These are phyloP conservation scores for Linum tenue DNA, from an alignment of 345 rosid genomes.

Conservation along the genomic window DNA sequence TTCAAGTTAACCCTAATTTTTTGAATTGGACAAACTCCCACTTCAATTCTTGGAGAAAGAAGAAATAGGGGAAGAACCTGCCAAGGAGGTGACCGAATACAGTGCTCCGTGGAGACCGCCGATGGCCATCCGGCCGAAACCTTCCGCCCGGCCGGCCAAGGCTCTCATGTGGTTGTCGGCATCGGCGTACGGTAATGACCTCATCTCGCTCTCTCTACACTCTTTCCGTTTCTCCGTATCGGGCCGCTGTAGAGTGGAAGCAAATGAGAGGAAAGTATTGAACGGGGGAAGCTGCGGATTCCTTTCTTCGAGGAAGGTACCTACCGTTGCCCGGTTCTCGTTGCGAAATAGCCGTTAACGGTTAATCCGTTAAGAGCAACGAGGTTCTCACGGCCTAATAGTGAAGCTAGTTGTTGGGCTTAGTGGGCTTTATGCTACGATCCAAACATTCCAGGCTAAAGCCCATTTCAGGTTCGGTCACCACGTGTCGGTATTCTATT, in stretches of 20 bases:
- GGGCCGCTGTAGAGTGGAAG: neutral
- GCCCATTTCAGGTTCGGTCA: neutral
- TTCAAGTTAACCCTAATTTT: neutral
- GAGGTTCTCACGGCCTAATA: neutral
- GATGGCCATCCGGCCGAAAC: constrained; percentile 69
- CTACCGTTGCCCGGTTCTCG: neutral
- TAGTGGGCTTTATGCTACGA: neutral
- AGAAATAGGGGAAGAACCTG: constrained; percentile 29
- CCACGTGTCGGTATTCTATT: too few relatives aligned
- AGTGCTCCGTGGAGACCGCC: constrained; percentile 77
- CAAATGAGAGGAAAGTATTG: neutral
- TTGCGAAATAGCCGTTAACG: neutral
- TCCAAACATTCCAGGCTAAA: neutral
- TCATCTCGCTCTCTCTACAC: neutral
- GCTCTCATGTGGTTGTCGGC: constrained; percentile 62
- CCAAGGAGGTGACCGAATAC: constrained; percentile 57
- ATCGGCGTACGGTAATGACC: constrained; percentile 44
- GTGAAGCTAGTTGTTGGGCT: neutral
- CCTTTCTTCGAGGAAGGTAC: neutral
- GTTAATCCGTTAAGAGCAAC: too few relatives aligned
- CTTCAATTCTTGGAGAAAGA: too few relatives aligned
- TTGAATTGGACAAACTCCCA: too few relatives aligned
- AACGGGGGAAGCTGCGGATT: neutral
- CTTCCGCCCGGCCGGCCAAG: constrained; percentile 81
- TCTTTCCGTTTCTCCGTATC: neutral